These are phyloP conservation scores for Tinospora cordifolia DNA, from an alignment of 164 flowering plant genomes.

Conservation along the genomic window DNA sequence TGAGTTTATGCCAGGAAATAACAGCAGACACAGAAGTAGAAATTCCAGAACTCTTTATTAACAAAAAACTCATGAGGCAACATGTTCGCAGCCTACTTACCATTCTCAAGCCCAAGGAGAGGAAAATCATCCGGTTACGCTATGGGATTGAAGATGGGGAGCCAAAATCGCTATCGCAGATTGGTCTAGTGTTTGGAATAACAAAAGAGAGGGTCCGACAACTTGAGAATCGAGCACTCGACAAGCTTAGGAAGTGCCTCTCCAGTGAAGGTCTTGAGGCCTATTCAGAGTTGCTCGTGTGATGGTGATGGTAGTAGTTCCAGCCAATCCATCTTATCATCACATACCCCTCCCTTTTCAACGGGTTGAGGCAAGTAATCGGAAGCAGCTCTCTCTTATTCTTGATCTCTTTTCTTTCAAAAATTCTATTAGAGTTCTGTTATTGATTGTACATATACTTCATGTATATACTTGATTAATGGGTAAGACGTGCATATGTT, in stretches of 20 bases:
- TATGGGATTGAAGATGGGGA: conserved; percentile 60
- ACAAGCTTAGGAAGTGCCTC: conserved; percentile 56
- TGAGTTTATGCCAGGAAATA: conserved; percentile 45
- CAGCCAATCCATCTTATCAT: not conserved
- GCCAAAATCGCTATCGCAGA: conserved; percentile 43
- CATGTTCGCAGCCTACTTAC: conserved; percentile 58
- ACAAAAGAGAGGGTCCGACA: conserved; percentile 83
- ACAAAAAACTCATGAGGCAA: conserved; percentile 68
- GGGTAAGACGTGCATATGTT: no score
- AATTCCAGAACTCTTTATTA: conserved; percentile 42
- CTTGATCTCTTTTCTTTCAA: not conserved
- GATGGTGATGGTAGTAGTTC: conserved; percentile 6
- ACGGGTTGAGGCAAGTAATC: not conserved
- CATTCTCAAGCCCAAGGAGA: conserved; percentile 57
- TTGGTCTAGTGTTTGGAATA: conserved; percentile 50
- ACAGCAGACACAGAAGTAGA: conserved; percentile 68
- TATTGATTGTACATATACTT: conserved; percentile 10
- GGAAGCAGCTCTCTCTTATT: not conserved
- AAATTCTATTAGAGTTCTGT: not conserved
- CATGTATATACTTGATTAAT: no score
- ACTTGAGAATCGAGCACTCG: conserved; percentile 61
- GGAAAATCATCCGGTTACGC: conserved; percentile 53
- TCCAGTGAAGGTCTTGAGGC: conserved; percentile 50
- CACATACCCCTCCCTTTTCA: not conserved
- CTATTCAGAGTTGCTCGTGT: conserved; percentile 38